Evolutionary conservation across 768 basidiomycete genomes (phyloP).

Genomic region (Trametes villosa): DNA sequence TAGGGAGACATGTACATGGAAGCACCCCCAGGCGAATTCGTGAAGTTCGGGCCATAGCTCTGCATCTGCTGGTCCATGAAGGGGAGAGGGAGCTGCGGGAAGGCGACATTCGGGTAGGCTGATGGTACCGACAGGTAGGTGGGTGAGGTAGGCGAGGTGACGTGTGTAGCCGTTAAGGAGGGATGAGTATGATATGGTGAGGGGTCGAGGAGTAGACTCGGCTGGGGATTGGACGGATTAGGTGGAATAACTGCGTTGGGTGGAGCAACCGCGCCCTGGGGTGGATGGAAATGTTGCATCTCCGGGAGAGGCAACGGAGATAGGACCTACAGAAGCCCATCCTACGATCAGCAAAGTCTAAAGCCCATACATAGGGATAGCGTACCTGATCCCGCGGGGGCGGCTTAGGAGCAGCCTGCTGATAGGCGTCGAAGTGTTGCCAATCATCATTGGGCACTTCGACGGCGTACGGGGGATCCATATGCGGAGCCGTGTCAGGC

Average conservation of each 20-base stretch:
- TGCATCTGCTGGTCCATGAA: neutral
- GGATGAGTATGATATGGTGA: neutral
- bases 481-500: neutral
- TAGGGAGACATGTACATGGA: neutral
- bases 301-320: slow-evolving; percentile 7
- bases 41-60: neutral
- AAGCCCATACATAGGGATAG: neutral
- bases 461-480: neutral
- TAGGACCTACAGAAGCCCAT: neutral
- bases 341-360: neutral
- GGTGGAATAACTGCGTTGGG: neutral
- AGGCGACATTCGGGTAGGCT: neutral
- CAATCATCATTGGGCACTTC: neutral
- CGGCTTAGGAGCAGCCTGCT: neutral
- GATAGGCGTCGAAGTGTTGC: neutral
- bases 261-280: neutral
- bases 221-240: neutral
- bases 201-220: neutral
- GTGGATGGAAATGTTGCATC: slow-evolving; percentile 1
- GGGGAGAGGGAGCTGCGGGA: neutral
- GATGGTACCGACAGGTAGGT: neutral
- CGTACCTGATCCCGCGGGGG: neutral
- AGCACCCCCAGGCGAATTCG: neutral
- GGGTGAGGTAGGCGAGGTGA: neutral
- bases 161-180: slow-evolving; percentile 1